phyloP scores from a whole-genome alignment of 2,329 filamentous ascomycete species.

The Fusarium sp. region DNA sequence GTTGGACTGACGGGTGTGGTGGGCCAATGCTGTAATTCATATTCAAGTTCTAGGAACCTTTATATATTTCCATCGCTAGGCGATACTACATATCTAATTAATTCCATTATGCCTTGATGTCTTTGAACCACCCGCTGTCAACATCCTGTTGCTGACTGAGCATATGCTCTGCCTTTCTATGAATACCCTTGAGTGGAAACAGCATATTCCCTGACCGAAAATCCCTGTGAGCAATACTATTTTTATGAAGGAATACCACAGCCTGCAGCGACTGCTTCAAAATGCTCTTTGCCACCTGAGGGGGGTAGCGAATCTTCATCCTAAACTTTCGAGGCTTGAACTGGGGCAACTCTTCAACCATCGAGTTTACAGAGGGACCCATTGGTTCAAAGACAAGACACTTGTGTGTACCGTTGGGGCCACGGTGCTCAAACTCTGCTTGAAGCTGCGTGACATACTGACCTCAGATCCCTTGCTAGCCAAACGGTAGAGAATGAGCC shows the following conservation, averaged over 20 bases:
- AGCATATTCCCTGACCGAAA: conserved; percentile 24
- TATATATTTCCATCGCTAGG: background rate
- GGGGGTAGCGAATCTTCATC: conserved; percentile 19
- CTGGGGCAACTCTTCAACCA: conserved; percentile 17
- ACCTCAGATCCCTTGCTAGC: conserved; percentile 52
- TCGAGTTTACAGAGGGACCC: conserved; percentile 44
- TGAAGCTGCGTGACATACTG: conserved; percentile 49
- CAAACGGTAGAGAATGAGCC: conserved; percentile 60
- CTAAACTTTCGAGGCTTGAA: conserved; percentile 6
- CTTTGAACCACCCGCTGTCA: background rate
- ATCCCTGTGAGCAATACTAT: conserved; percentile 14
- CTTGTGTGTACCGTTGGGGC: conserved; percentile 49
- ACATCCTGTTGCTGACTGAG: background rate
- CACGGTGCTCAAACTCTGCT: conserved; percentile 46
- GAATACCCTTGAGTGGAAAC: background rate
- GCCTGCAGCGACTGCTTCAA: conserved; percentile 17
- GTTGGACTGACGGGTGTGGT: background rate
- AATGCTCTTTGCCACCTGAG: conserved; percentile 15
- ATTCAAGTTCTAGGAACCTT: background rate
- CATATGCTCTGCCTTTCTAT: background rate
- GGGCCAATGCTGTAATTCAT: background rate
- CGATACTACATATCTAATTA: background rate
- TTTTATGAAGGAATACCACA: conserved; percentile 1
- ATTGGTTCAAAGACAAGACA: conserved; percentile 49
- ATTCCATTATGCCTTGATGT: too few relatives aligned